Base-by-base conservation (phyloP, 2,329 filamentous ascomycete species). In the Ustulina deusta region DNA sequence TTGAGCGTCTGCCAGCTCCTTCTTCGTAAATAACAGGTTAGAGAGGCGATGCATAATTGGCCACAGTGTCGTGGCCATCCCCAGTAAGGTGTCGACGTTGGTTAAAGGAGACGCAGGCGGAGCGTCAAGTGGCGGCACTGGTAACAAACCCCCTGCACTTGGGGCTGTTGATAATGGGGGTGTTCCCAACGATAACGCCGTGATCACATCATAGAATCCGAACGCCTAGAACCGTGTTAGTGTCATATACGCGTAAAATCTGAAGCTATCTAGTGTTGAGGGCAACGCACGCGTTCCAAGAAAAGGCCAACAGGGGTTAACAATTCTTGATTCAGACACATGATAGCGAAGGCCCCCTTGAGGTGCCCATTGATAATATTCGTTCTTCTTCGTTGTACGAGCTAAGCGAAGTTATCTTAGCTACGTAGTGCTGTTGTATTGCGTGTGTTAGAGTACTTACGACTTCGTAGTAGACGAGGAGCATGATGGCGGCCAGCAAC, bases 161-260 rank as follows among this genome's bases (percentile, higher is more conserved):
- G 85, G 83, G 2, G 84, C 81, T 13, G 80, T 82, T 1, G 86
- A 85, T 13, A 89, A 80, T 1, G 87, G 87, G 4, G 86, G 81
- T 13, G 85, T 88, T 62, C 87, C 87, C 58, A 89, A 83, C 0
- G 88, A 90, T 34, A 90, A 79, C 1, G 88, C 87, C 6, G 87
- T 85, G 63, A 90, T 90, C 25, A 90, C 88, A 74, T 90, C 88
- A 77, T 90, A 90, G 72, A 90, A 90, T 6, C 86, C 84, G 71
- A 90, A 90, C 1, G 87, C 87, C 87, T 90, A 62, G 34, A 17
- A 25, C 36, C 29, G 10, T 34, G 70, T 81, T 38, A 80, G 74
- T 59, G 57, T 11, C 48, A 48, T 44, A 32, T 46, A 46, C n/a
- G n/a, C 55, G 13, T 22, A 54, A 25, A n/a, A 2, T 48, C 3